Evolutionary conservation across 2,329 filamentous ascomycete species (phyloP).

Genomic region (Scortechinia acanthostroma): DNA sequence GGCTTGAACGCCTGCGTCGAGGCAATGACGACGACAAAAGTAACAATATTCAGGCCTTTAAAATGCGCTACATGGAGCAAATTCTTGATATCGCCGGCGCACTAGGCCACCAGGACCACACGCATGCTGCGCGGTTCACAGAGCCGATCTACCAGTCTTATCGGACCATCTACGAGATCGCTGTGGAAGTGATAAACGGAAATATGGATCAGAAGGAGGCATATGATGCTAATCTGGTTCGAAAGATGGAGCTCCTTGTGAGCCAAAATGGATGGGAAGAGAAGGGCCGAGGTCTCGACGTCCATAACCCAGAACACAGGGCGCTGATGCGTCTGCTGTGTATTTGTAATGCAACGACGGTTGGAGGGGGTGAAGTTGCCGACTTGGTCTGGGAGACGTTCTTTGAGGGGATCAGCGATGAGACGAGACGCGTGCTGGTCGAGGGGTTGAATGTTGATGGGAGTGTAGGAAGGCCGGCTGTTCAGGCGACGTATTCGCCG

Average conservation of each 20-base stretch:
- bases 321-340: constrained; percentile 23
- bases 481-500: constrained; percentile 26
- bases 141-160: constrained; percentile 21
- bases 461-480: constrained; percentile 17
- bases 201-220: too few species aligned
- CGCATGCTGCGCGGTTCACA: constrained; percentile 17
- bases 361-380: constrained; percentile 19
- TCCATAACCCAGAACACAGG: constrained; percentile 13
- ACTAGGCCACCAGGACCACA: constrained; percentile 20
- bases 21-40: too few species aligned
- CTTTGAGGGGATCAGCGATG: constrained; percentile 12
- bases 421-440: constrained; percentile 11
- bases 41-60: constrained; percentile 20
- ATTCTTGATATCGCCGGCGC: constrained; percentile 27
- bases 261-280: too few species aligned
- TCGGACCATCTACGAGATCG: too few species aligned
- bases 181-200: too few species aligned
- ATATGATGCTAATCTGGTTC: too few species aligned
- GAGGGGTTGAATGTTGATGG: constrained; percentile 23
- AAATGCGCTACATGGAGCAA: constrained; percentile 23
- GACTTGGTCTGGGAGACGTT: constrained; percentile 15
- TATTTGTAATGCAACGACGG: too few species aligned
- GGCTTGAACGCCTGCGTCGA: constrained; percentile 13
- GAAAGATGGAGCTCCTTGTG: too few species aligned
- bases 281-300: constrained; percentile 13